Evolutionary conservation across 257 asterid species (phyloP).

Genomic region (Marsdenia floribunda): DNA sequence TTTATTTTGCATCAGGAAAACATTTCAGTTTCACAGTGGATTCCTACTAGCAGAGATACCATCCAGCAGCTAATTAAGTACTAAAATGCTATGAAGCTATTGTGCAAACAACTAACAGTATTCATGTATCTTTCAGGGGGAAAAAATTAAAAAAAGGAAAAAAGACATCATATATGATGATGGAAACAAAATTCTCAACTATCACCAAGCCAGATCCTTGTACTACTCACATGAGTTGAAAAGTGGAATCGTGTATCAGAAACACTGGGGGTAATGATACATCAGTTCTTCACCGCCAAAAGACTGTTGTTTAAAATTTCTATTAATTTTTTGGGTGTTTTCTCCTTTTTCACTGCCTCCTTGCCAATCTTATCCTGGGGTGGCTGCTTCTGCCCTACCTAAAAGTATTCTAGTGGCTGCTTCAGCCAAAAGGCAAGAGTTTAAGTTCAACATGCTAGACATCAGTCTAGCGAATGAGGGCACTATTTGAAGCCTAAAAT

Average conservation of each 20-base stretch:
- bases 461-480: neutral
- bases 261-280: neutral
- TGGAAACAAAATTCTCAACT: neutral
- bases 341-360: neutral
- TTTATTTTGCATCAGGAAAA: neutral
- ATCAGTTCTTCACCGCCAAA: neutral
- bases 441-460: neutral
- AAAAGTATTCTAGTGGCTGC: neutral
- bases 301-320: neutral
- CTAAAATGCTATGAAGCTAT: neutral
- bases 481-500: neutral
- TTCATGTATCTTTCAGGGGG: neutral
- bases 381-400: neutral
- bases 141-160: too few species aligned
- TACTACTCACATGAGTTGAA: neutral
- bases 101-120: neutral
- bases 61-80: neutral
- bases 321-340: neutral
- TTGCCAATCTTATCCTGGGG: neutral
- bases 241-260: neutral
- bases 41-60: neutral
- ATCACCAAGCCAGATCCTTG: neutral
- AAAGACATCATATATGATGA: neutral
- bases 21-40: neutral
- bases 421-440: neutral